Evolutionary conservation across 805 yeast species (phyloP), one percentile per base, ranked within the genome.

Genomic region (Metschnikowia santaceciliae): DNA sequence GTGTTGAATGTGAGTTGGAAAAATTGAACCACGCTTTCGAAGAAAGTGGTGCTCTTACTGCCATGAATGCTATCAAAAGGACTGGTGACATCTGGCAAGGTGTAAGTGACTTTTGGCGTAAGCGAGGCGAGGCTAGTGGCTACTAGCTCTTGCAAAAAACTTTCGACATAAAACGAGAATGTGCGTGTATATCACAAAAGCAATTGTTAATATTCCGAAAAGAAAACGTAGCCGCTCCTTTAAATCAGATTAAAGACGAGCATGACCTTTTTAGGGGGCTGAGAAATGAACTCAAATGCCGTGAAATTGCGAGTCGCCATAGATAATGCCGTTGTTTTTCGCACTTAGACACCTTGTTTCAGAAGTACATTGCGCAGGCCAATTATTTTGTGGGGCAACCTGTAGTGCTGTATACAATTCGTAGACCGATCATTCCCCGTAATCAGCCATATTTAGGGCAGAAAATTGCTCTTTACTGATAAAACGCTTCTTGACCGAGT

Each of bases 51-150:
- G 59, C 73, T 1, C 62, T 68, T 37, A 70, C 77, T 0, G 70
- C 74, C 0, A 71, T 74, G 77, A 74, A 74, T 55, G 78, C 67
- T 1, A 70, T 74, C 26, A 61, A 60, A 37, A 83, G 82, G 79
- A 42, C 54, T 10, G 73, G 52, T 52, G 69, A 48, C 0, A 60
- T 66, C 38, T 68, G 86, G 71, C 80, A 82, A 48, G 97, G 96
- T 1, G 96, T 90, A 10, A 77, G 90, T 58, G 98, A 92, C 65
- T 88, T 69, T 65, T 92, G 97, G 96, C 74, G 98, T 51, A 91
- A 91, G 64, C 70, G 85, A 43, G 96, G 95, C 6, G 75, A 69
- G 40, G 86, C 90, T 13, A 82, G 78, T 49, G 94, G 90, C 0
- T 84, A 80, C 55, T 86, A 59, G 33, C 22, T 37, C 15, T 30